Percentiles rank a stretch among this genome's conserved stretches.
phyloP scores from a whole-genome alignment of 2,329 filamentous ascomycete genomes.

The Apiospora malaysiana region DNA sequence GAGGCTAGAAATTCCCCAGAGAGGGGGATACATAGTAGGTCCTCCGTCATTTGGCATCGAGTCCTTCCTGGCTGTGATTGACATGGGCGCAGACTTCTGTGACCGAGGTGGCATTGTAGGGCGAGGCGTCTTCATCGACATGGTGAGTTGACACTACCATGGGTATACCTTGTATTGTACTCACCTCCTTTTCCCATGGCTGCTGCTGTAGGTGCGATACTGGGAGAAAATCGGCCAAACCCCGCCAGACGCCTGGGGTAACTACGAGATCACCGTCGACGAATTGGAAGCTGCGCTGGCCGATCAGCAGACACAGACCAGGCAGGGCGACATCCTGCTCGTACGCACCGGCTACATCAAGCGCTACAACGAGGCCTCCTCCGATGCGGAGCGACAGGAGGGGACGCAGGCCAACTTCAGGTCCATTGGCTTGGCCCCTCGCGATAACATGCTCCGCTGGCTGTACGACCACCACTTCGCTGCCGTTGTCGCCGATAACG shows the following conservation, averaged over 20 bases:
- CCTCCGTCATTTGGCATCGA: constrained; percentile 30
- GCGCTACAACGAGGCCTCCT: constrained; percentile 31
- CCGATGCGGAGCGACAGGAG: constrained; percentile 25
- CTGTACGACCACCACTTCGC: constrained; percentile 50
- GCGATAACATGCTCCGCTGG: constrained; percentile 43
- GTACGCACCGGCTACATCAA: constrained; percentile 28
- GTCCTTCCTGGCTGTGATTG: not conserved
- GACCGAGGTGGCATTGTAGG: constrained; percentile 20
- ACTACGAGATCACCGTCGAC: constrained; percentile 7
- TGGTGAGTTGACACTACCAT: constrained; percentile 19
- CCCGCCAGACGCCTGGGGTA: constrained; percentile 21
- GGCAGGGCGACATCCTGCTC: constrained; percentile 12
- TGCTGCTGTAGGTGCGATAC: not conserved
- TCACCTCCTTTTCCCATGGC: not conserved
- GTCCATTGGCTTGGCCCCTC: constrained; percentile 41
- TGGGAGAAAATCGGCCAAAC: constrained; percentile 3
- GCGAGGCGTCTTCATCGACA: constrained; percentile 21
- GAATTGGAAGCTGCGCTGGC: not conserved
- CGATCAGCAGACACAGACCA: not conserved
- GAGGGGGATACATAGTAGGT: constrained; percentile 23
- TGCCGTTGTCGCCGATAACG: constrained; percentile 48
- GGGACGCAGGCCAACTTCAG: constrained; percentile 27
- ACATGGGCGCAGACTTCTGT: not conserved
- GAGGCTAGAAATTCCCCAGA: not conserved
- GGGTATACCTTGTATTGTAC: not conserved